phyloP scores from a whole-genome alignment of 2,329 filamentous ascomycete genomes.

The Setomelanomma holmii region DNA sequence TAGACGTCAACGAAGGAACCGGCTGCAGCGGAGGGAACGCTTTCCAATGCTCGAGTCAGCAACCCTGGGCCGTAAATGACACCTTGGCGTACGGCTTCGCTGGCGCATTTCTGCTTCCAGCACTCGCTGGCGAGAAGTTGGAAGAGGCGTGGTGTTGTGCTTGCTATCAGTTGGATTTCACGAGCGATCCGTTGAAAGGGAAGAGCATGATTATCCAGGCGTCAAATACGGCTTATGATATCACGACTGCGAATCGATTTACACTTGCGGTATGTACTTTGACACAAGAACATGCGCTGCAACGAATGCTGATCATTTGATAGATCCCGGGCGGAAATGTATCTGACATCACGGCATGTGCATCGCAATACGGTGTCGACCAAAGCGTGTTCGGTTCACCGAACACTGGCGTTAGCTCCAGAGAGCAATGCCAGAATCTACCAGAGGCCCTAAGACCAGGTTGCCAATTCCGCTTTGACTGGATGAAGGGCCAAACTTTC shows the following conservation, averaged over 20 bases:
- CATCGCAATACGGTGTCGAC: conserved; percentile 39
- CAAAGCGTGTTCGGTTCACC: conserved; percentile 40
- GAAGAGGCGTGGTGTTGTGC: conserved; percentile 70
- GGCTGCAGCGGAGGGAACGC: conserved; percentile 65
- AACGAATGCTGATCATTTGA: neutral
- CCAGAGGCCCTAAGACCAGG: conserved; percentile 33
- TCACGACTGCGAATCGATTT: conserved; percentile 41
- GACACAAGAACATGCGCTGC: neutral
- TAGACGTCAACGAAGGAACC: conserved; percentile 55
- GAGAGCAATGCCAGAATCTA: conserved; percentile 42
- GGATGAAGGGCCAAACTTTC: conserved; percentile 40
- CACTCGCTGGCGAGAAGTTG: conserved; percentile 48
- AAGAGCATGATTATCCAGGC: conserved; percentile 71
- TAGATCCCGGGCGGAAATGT: conserved; percentile 47
- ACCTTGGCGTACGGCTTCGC: conserved; percentile 69
- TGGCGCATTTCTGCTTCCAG: conserved; percentile 60
- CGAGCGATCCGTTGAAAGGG: conserved; percentile 60
- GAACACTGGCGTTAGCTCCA: conserved; percentile 32
- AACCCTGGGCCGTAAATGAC: conserved; percentile 67
- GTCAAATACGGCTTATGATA: conserved; percentile 63
- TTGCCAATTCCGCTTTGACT: conserved; percentile 46
- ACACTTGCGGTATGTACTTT: conserved; percentile 38
- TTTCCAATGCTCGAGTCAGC: conserved; percentile 65
- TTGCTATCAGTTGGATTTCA: conserved; percentile 69
- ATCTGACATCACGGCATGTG: conserved; percentile 40